Evolutionary conservation across 331 rosid species (phyloP), one percentile per base, ranked within the genome.

Genomic region (Stylosanthes scabra): DNA sequence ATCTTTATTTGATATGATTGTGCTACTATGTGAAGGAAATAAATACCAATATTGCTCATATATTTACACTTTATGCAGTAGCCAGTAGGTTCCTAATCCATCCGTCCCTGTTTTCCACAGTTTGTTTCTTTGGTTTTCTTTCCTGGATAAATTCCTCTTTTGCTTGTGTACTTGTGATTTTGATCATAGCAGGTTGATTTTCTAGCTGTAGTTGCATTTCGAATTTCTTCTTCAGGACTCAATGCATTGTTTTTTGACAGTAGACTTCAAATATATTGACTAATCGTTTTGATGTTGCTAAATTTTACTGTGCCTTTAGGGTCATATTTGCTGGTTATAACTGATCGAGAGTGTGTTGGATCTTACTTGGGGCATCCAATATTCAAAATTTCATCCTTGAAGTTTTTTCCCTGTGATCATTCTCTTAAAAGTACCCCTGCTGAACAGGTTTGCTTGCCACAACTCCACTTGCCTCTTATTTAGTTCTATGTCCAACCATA

Each of bases 281-380:
- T 51, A 31, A 74, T 42, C 58, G 71, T 44, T 40, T 69, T 80
- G 52, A 80, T 81, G 59, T 56, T 66, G 44, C 65, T 64, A 70
- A 81, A 29, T 73, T 78, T 55, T 47, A 11, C 50, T 31, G 5
- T 72, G 64, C 75, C 59, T 67, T 25, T 74, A 93, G 96, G 99
- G 47, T 91, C 96, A 63, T 91, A 94, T 80, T 76, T 94, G 71
- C 57, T 94, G 63, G 96, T 88, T 68, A 84, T 94, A 81, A 85
- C 92, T 6, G 89, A 87, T 64, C 81, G 81, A 57, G 89, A 89
- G 74, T 73, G 75, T 68, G 89, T 84, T 61, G 99, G 99, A 56
- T 83, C 95, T 66, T 90, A 91, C 86, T 42, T 88, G 93, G 97
- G 97, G 72, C 87, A 91, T 88, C 89, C 96, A 9, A 88, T 94